phyloP scores from a whole-genome alignment of 2,329 filamentous ascomycete species.

The Neofusicoccum sp. region DNA sequence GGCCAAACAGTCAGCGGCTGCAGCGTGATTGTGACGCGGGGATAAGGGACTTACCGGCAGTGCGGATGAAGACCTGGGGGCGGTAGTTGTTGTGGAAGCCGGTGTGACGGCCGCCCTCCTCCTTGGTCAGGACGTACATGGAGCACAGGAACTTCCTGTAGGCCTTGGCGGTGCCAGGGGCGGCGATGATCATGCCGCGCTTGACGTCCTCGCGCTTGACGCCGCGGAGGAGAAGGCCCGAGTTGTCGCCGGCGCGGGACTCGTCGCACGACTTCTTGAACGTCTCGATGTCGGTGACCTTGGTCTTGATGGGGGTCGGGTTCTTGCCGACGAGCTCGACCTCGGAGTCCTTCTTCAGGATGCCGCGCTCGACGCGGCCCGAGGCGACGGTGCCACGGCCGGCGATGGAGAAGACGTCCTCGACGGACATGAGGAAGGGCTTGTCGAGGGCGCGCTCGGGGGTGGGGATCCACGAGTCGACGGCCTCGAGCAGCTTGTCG shows the following conservation, averaged over 20 bases:
- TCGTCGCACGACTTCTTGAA: constrained; percentile 99
- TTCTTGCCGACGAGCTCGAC: constrained; percentile 93
- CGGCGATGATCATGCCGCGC: constrained; percentile 90
- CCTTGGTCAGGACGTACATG: constrained; percentile 95
- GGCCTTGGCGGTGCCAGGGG: constrained; percentile 79
- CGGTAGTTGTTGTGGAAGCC: constrained; percentile 96
- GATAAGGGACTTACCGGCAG: constrained; percentile 69
- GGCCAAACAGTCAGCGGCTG: neutral
- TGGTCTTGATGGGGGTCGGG: constrained; percentile 83
- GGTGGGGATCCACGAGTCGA: constrained; percentile 95
- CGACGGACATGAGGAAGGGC: constrained; percentile 98
- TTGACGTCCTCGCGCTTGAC: constrained; percentile 91
- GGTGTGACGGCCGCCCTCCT: constrained; percentile 95
- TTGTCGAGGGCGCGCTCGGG: constrained; percentile 93
- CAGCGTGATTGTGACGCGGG: neutral
- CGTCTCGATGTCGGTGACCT: constrained; percentile 99
- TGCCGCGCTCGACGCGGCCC: constrained; percentile 94
- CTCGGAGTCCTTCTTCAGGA: constrained; percentile 89
- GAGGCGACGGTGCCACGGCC: constrained; percentile 96
- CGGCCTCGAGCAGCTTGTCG: constrained; percentile 83
- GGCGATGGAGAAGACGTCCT: constrained; percentile 60
- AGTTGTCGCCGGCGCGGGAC: constrained; percentile 96
- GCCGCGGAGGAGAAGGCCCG: constrained; percentile 92
- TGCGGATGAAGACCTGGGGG: constrained; percentile 93
- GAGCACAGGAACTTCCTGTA: constrained; percentile 91